Evolutionary conservation across 1,139 yeast genomes (phyloP), one percentile per base, ranked within the genome.

Genomic region (Protomyces gravidus): DNA sequence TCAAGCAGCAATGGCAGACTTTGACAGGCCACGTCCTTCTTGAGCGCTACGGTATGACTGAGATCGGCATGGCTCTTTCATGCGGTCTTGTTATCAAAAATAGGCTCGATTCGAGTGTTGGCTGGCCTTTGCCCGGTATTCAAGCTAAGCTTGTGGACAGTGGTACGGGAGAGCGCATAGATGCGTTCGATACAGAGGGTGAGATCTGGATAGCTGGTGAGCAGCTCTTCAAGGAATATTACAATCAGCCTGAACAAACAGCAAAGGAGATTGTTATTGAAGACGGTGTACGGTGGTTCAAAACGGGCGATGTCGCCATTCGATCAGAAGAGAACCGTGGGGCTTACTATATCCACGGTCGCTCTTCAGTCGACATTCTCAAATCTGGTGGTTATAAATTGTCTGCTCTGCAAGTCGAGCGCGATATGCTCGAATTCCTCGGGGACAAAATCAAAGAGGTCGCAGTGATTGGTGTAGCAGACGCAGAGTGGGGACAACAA

Each of bases 11-110:
- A 11, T 72, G 75, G 75, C 69, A 70, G 39, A 57, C 62, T 30
- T 62, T 69, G 21, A 66, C 72, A 11, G 67, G 68, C n/a, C 70
- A 70, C 19, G 71, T 73, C 17, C 64, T 72, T 52, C 69, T 72
- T 11, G 75, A 72, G 62, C 65, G 75, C 36, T 72, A 72, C 61
- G 75, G 75, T 19, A 72, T 72, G 75, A 72, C 75, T 2, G 75
- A 72, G 58, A 72, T 73, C 5, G 75, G 75, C 7, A 72, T 72
- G 64, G 72, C 74, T 1, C 65, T 72, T 17, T 67, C 73, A 2
- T 75, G 72, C 65, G 58, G 58, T 13, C 72, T 73, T 3, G 55
- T 70, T 28, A 67, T 68, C n/a, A 64, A 67, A 6, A 45, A 57
- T 1, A 65, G 73, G 7, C 60, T 66, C n/a, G 65, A 68, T 23